These are phyloP conservation scores for Pseudogymnoascus sp. DNA, from an alignment of 2,329 filamentous ascomycete species.

Conservation along the genomic window DNA sequence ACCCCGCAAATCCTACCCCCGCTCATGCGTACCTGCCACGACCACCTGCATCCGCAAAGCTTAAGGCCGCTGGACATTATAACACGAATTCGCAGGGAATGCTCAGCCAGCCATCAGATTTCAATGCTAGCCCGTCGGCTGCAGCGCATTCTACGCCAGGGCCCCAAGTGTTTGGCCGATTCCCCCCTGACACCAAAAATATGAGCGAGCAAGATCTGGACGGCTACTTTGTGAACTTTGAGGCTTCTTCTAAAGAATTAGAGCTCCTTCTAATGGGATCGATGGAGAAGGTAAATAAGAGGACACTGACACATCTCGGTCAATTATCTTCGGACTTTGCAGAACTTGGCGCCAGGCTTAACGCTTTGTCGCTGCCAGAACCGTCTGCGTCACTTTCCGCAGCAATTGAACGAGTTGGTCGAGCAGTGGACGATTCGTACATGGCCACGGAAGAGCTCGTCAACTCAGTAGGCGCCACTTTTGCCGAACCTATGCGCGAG, in stretches of 20 bases:
- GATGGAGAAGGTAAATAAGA: constrained; percentile 93
- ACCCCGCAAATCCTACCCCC: constrained; percentile 83
- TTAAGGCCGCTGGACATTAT: constrained; percentile 48
- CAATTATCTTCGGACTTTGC: constrained; percentile 80
- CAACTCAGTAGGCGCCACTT: constrained; percentile 78
- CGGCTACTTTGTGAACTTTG: constrained; percentile 91
- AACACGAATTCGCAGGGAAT: constrained; percentile 41
- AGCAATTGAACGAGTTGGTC: constrained; percentile 88
- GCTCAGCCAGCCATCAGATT: constrained; percentile 45
- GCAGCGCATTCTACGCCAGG: constrained; percentile 52
- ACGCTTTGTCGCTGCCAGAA: constrained; percentile 92
- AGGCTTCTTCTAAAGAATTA: constrained; percentile 83
- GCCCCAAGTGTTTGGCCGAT: constrained; percentile 63
- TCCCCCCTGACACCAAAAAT: constrained; percentile 69
- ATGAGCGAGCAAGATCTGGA: constrained; percentile 87
- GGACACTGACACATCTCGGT: constrained; percentile 78
- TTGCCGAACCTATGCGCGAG: constrained; percentile 96
- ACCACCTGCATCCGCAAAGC: constrained; percentile 76
- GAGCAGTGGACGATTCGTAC: constrained; percentile 92
- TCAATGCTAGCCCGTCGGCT: constrained; percentile 40
- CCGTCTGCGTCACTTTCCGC: constrained; percentile 80
- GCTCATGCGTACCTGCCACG: constrained; percentile 85
- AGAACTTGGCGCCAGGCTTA: constrained; percentile 91
- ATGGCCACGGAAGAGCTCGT: constrained; percentile 91
- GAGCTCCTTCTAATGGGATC: constrained; percentile 82